Evolutionary conservation across 495 filamentous ascomycete genomes (phyloP).

Genomic region (Aspergillus funiculosus): DNA sequence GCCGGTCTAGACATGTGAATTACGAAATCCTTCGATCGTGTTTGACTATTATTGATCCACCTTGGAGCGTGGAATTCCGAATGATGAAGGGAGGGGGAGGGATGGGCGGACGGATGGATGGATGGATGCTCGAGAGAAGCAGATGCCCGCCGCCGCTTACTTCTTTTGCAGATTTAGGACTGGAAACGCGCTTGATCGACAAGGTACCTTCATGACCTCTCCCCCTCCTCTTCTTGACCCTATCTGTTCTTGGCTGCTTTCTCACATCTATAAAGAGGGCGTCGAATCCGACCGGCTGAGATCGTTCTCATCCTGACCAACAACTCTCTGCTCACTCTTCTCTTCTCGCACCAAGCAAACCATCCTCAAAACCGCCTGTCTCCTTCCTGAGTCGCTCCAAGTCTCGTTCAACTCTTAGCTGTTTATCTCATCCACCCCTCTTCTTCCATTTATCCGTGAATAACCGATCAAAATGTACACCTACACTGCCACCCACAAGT

Average conservation of each 20-base stretch:
- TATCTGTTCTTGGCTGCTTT: conserved; percentile 20
- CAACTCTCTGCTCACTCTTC: too few relatives aligned
- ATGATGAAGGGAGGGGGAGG: conserved; percentile 4
- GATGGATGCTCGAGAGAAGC: conserved; percentile 21
- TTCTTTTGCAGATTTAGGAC: conserved; percentile 21
- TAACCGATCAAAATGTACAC: conserved; percentile 33
- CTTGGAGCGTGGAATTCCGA: conserved; percentile 2
- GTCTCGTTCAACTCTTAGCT: not conserved
- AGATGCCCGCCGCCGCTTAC: conserved; percentile 19
- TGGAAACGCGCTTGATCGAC: conserved; percentile 31
- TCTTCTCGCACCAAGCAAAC: too few relatives aligned
- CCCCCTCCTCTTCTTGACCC: conserved; percentile 25
- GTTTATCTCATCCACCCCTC: conserved; percentile 2
- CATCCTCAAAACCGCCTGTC: conserved; percentile 1
- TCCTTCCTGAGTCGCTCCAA: conserved; percentile 1
- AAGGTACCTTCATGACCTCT: conserved; percentile 23
- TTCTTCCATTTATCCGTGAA: conserved; percentile 9
- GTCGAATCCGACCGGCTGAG: conserved; percentile 20
- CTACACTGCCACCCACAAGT: conserved; percentile 31
- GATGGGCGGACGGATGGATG: conserved; percentile 21
- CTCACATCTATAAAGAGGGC: conserved; percentile 33
- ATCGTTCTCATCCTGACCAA: conserved; percentile 4
- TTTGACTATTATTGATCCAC: conserved; percentile 16
- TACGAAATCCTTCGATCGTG: conserved; percentile 16
- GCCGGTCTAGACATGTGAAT: conserved; percentile 22